Conservation (phyloP, 148 eudicot genomes). For the Rhododendron molle region DNA sequence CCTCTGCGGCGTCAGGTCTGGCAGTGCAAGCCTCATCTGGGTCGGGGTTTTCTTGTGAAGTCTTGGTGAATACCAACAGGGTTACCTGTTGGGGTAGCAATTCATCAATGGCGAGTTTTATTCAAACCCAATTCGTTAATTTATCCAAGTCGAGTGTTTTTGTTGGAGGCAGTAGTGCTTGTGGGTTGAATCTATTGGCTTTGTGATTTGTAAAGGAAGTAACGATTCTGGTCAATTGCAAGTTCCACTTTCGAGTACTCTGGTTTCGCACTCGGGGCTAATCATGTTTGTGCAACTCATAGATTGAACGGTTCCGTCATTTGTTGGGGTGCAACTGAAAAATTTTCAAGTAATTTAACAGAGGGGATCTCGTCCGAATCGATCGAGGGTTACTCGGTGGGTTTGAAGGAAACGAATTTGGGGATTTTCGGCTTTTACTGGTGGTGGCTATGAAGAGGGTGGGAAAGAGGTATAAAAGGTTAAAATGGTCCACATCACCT, state of each 20-base stretch:
- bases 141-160: neutral
- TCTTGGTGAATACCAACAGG: constrained; percentile 21
- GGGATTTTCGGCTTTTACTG: no score
- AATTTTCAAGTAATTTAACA: constrained; percentile 19
- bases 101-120: constrained; percentile 25
- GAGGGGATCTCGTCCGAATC: constrained; percentile 36
- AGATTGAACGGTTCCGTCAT: constrained; percentile 3
- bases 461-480: no score
- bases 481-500: no score
- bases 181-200: constrained; percentile 56
- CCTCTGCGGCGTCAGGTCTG: constrained; percentile 60
- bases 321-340: constrained; percentile 69
- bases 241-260: constrained; percentile 25
- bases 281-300: constrained; percentile 6
- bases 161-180: constrained; percentile 36
- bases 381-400: neutral
- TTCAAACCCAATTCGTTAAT: constrained; percentile 8
- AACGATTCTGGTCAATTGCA: constrained; percentile 38
- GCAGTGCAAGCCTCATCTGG: constrained; percentile 70
- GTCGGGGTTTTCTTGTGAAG: constrained; percentile 67
- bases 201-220: constrained; percentile 51
- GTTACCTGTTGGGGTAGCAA: constrained; percentile 76
- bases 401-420: no score
- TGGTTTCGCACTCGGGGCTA: constrained; percentile 6
- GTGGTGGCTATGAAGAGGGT: no score